These are phyloP conservation scores for Circinella umbellata DNA, from an alignment of 371 early-diverging fungal species.

Conservation along the genomic window DNA sequence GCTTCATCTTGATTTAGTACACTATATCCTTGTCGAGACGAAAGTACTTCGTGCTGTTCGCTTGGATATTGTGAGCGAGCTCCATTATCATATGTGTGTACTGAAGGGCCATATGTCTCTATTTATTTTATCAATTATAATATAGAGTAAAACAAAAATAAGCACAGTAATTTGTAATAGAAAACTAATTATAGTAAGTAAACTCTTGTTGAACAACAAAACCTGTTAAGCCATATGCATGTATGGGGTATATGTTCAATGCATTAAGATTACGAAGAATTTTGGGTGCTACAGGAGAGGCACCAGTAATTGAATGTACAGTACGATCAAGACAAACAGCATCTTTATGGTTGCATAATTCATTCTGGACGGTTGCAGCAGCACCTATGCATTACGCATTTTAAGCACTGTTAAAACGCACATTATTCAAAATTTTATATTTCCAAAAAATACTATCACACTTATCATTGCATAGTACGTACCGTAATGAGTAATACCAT, in stretches of 20 bases:
- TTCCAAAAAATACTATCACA: too few species aligned
- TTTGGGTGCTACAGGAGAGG: conserved; percentile 61
- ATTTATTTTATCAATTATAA: conserved; percentile 16
- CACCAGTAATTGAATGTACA: conserved; percentile 59
- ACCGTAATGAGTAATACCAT: conserved; percentile 65
- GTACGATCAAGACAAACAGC: conserved; percentile 46
- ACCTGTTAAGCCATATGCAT: conserved; percentile 71
- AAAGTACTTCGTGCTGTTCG: conserved; percentile 44
- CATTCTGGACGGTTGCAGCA: conserved; percentile 73
- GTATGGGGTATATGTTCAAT: conserved; percentile 61
- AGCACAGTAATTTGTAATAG: too few species aligned
- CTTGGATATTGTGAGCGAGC: conserved; percentile 33
- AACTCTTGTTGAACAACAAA: too few species aligned
- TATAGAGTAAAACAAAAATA: too few species aligned
- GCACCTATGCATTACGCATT: conserved; percentile 22
- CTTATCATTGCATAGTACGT: too few species aligned
- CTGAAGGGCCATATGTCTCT: conserved; percentile 65
- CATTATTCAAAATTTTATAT: too few species aligned
- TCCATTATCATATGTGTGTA: conserved; percentile 42
- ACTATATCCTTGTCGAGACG: conserved; percentile 65
- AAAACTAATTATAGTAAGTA: too few species aligned
- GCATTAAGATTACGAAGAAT: conserved; percentile 54
- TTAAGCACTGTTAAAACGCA: too few species aligned
- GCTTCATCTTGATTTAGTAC: conserved; percentile 62
- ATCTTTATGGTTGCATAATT: conserved; percentile 59